Evolutionary conservation across 179 eudicot species (phyloP).

Genomic region (Silene coronaria): DNA sequence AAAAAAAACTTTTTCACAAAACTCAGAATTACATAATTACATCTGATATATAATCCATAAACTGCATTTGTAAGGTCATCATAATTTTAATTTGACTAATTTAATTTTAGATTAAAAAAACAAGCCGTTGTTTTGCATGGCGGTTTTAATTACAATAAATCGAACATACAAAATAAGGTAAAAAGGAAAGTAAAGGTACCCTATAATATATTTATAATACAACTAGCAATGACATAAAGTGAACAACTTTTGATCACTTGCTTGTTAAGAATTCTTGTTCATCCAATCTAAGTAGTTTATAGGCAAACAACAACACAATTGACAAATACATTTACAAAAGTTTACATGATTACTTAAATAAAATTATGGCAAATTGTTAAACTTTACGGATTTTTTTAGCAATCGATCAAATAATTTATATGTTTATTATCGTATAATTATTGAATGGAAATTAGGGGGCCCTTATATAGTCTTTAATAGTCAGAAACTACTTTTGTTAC

Average conservation of each 20-base stretch:
- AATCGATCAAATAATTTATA: background rate
- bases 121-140: no score
- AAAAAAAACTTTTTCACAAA: no score
- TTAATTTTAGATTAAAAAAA: no score
- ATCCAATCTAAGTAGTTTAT: background rate
- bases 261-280: constrained; percentile 9
- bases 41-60: no score
- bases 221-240: background rate
- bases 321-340: constrained; percentile 1
- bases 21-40: no score
- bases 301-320: background rate
- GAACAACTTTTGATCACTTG: constrained; percentile 10
- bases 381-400: background rate
- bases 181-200: background rate
- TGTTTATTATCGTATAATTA: background rate
- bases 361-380: background rate
- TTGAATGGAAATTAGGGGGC: background rate
- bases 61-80: no score
- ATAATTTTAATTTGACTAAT: no score
- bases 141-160: no score
- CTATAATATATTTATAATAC: background rate
- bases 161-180: no score
- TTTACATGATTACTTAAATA: background rate
- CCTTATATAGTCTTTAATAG: background rate
- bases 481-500: constrained; percentile 3